A percentile compares a stretch with the other conserved stretches of the same genome.
phyloP scores from a whole-genome alignment of 2,329 filamentous ascomycete species.

The Trichoderma guizhouense region DNA sequence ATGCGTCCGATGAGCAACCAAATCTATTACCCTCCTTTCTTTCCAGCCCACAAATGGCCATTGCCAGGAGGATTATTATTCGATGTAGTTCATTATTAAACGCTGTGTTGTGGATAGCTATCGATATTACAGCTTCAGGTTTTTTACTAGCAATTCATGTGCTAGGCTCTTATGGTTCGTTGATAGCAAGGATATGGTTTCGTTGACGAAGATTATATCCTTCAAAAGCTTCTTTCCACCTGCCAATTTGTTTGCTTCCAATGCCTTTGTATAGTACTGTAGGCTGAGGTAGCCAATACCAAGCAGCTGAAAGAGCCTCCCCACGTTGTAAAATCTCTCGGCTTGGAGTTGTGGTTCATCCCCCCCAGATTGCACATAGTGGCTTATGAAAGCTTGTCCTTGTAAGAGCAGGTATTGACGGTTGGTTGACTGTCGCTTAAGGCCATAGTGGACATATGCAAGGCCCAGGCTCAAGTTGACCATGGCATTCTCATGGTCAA shows the following conservation, averaged over 20 bases:
- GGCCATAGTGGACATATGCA: slow-evolving; percentile 80
- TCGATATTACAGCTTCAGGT: slow-evolving; percentile 25
- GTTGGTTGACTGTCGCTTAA: slow-evolving; percentile 88
- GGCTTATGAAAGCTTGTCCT: slow-evolving; percentile 71
- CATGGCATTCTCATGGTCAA: slow-evolving; percentile 73
- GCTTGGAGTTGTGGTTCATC: slow-evolving; percentile 23
- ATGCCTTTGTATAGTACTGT: slow-evolving; percentile 59
- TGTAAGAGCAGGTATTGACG: slow-evolving; percentile 84
- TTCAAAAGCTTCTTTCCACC: slow-evolving; percentile 26
- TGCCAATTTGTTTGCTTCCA: slow-evolving; percentile 17
- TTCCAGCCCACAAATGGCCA: not conserved
- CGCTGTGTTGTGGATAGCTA: not conserved
- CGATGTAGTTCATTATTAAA: not conserved
- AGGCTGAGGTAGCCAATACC: slow-evolving; percentile 56
- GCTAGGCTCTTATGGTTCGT: slow-evolving; percentile 31
- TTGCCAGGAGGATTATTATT: not conserved
- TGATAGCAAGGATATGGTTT: slow-evolving; percentile 31
- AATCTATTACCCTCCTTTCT: not conserved
- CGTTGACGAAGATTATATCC: slow-evolving; percentile 32
- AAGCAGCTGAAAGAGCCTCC: slow-evolving; percentile 37
- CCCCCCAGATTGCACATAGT: slow-evolving; percentile 29
- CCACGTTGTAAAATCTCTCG: slow-evolving; percentile 39
- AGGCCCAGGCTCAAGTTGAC: slow-evolving; percentile 79
- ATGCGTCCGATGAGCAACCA: not conserved
- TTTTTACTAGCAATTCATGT: slow-evolving; percentile 28